phyloP scores from a whole-genome alignment of 2,329 filamentous ascomycete genomes.

The Monosporascus sp. region DNA sequence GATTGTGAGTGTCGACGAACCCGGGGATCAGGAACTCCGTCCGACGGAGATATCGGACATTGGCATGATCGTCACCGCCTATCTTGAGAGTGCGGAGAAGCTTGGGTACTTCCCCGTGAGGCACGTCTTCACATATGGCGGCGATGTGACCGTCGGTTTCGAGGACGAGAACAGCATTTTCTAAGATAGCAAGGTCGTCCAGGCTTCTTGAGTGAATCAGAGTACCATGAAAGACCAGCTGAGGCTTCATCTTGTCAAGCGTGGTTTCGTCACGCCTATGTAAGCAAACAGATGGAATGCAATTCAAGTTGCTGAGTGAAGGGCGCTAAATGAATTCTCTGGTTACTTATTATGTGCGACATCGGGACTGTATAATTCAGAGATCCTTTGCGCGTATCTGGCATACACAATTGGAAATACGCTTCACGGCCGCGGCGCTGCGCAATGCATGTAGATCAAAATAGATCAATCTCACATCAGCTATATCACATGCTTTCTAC shows the following conservation, averaged over 20 bases:
- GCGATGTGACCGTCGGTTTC: slow-evolving; percentile 20
- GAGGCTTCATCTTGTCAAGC: slow-evolving; percentile 2
- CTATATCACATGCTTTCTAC: too few species aligned
- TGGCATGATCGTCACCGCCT: slow-evolving; percentile 5
- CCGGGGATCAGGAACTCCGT: slow-evolving; percentile 53
- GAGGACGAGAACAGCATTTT: slow-evolving; percentile 30
- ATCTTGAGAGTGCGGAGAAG: slow-evolving; percentile 9
- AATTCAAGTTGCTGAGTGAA: too few species aligned
- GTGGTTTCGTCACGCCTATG: not conserved
- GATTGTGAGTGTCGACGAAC: slow-evolving; percentile 63
- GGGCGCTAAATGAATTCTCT: too few species aligned
- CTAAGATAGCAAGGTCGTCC: slow-evolving; percentile 30
- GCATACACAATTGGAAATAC: not conserved
- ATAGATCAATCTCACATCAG: too few species aligned
- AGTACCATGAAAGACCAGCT: slow-evolving; percentile 32
- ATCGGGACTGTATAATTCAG: not conserved
- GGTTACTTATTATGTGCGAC: not conserved
- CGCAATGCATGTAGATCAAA: too few species aligned
- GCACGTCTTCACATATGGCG: slow-evolving; percentile 14
- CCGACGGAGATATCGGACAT: slow-evolving; percentile 26
- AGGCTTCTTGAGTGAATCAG: slow-evolving; percentile 34
- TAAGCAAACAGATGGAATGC: not conserved
- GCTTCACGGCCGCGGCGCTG: not conserved
- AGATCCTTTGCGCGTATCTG: not conserved
- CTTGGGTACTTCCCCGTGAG: slow-evolving; percentile 7